A percentile compares a stretch with the other conserved stretches of the same genome.
These are phyloP conservation scores for Hymenotorrendiella dingleyae DNA, from an alignment of 2,329 filamentous ascomycete species.

Conservation along the genomic window DNA sequence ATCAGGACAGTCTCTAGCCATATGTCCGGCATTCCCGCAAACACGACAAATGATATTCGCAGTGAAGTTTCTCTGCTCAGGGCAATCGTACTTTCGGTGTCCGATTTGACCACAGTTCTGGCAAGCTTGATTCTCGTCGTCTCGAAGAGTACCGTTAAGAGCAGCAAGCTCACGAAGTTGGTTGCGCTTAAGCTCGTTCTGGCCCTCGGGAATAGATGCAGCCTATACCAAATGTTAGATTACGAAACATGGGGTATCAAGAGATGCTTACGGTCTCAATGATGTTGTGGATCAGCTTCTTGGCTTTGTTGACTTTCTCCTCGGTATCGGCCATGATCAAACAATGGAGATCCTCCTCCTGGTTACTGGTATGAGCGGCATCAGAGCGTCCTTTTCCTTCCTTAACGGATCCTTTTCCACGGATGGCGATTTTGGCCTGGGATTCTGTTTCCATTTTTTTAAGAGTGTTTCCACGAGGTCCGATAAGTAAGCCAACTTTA, in stretches of 20 bases:
- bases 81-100: constrained; percentile 97
- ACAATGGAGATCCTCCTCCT: constrained; percentile 98
- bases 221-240: constrained; percentile 58
- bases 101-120: constrained; percentile 99
- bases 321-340: constrained; percentile 99
- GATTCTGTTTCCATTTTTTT: constrained; percentile 99
- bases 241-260: background rate
- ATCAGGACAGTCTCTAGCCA: constrained; percentile 97
- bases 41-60: constrained; percentile 98
- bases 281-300: constrained; percentile 96
- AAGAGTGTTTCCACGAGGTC: constrained; percentile 97
- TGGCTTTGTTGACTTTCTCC: constrained; percentile 99
- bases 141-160: constrained; percentile 96
- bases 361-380: constrained; percentile 98
- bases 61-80: constrained; percentile 97
- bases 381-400: constrained; percentile 99
- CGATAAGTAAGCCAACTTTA: constrained; percentile 99
- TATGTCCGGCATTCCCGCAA: constrained; percentile 95
- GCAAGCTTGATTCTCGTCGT: constrained; percentile 98
- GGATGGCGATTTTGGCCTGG: constrained; percentile 96
- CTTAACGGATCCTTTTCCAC: constrained; percentile 98
- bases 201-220: constrained; percentile 95
- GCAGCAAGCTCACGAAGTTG: constrained; percentile 96
- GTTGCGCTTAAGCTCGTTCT: constrained; percentile 98
- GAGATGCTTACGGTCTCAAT: constrained; percentile 80